Conservation (phyloP, 148 eudicot genomes). For the Arctostaphylos glauca region DNA sequence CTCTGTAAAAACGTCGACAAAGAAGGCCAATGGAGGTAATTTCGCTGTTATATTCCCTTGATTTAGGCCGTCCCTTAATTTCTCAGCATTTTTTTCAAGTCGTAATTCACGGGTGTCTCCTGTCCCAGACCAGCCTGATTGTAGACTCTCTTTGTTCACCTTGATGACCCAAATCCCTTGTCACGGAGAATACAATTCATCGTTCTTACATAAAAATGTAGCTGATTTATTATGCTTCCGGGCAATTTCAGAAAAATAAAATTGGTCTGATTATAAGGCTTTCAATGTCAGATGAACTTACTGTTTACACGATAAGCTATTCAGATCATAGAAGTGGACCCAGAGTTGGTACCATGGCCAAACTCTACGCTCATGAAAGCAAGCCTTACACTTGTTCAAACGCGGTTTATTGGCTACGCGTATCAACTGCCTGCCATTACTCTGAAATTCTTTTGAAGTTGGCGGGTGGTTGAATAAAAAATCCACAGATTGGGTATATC, state of each 20-base stretch:
- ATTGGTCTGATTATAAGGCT: neutral
- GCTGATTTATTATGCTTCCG: neutral
- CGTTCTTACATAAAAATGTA: no score
- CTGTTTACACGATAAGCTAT: neutral
- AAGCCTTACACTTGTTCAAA: neutral
- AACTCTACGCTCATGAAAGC: neutral
- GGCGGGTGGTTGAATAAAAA: neutral
- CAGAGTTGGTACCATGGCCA: neutral
- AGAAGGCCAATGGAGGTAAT: slow-evolving; percentile 97
- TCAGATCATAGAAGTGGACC: neutral
- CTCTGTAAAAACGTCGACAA: slow-evolving; percentile 61
- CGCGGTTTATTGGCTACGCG: slow-evolving; percentile 47
- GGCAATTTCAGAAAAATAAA: neutral
- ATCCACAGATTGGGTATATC: neutral
- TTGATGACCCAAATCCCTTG: no score
- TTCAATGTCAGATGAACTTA: neutral
- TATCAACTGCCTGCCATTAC: slow-evolving; percentile 17
- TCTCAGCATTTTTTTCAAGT: neutral
- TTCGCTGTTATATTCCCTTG: neutral
- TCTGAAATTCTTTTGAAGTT: neutral
- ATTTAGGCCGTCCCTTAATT: neutral
- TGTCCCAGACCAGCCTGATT: no score
- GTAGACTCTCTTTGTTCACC: no score
- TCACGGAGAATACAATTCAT: no score
- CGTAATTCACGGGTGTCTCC: no score